Base-by-base conservation (phyloP, 164 flowering plant species). In the Malania oleifera region DNA sequence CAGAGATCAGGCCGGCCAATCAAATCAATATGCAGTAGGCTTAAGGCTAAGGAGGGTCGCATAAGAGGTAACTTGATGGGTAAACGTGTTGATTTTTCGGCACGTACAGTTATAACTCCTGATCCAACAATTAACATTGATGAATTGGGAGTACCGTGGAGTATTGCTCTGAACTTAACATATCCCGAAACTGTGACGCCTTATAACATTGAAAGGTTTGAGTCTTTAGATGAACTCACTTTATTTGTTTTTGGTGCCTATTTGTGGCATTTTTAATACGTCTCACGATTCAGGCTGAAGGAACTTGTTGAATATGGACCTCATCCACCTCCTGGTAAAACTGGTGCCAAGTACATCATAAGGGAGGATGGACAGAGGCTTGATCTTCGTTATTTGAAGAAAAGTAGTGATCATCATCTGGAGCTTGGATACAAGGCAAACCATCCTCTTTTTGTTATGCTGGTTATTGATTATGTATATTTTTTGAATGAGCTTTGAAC, bases 241-340 rank as follows among this genome's bases (percentile, higher is more conserved):
- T 63, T 19, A 31, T 4, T 47, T 29, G 28, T 25, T 37, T 7
- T 24, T 3, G 28, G 5, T 38, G 24, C 22, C 15, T 19, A 31
- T 52, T 14, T 37, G 5, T 22, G 24, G n/a, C n/a, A 2, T 18
- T 50, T n/a, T 57, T 51, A 18, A 8, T 13, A 15, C 34, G 45
- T 17, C 26, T 52, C 9, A 15, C 12, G 2, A 2, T n/a, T 13
- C 66, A 93, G 99, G 79, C 68, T 95, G 81, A 95, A 95, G 77
- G 99, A 95, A 74, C 95, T 95, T 72, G 99, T 95, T 35, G 99
- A 95, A 56, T 71, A 91, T 82, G 99, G 99, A n/a, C 97, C 99
- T 27, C 97, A 95, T 84, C 99, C 99, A 29, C 99, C 99, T 48
- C 93, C 95, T 56, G 99, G 99, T 5, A 95, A 95, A 78, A 91